Conservation (phyloP, 169 alveolate species). For the Plasmodium vivax region DNA sequence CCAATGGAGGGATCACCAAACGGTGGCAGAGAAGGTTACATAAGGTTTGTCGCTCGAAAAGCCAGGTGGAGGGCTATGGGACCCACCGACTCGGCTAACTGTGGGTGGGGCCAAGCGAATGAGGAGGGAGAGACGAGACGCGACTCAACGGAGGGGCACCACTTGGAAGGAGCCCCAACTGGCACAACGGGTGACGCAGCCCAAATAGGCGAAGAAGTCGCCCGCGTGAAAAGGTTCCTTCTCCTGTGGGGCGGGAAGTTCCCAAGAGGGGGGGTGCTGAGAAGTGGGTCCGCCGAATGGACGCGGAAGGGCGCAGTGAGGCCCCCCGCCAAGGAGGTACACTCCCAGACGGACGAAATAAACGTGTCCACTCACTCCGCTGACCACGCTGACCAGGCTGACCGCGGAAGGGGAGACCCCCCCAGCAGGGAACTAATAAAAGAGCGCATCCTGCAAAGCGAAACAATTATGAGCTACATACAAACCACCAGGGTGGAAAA, state of each 20-base stretch:
- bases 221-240: background rate
- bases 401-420: background rate
- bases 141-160: background rate
- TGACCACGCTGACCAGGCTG: background rate
- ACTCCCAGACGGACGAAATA: background rate
- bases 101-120: background rate
- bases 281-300: background rate
- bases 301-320: background rate
- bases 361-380: background rate
- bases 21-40: background rate
- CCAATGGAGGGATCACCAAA: background rate
- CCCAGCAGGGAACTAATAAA: slow-evolving; percentile 1
- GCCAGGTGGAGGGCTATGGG: slow-evolving; percentile 16
- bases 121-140: background rate
- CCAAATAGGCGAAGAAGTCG: background rate
- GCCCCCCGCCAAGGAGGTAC: background rate
- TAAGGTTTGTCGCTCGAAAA: background rate
- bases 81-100: background rate
- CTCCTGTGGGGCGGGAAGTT: background rate
- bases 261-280: background rate
- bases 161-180: background rate
- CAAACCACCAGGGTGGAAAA: slow-evolving; percentile 26
- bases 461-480: slow-evolving; percentile 50
- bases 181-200: background rate
- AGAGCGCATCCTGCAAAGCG: slow-evolving; percentile 37